Percentiles rank a stretch among this genome's conserved stretches.
Evolutionary conservation across 352 stramenopile genomes (phyloP).

Genomic region (Pythium chondricola): DNA sequence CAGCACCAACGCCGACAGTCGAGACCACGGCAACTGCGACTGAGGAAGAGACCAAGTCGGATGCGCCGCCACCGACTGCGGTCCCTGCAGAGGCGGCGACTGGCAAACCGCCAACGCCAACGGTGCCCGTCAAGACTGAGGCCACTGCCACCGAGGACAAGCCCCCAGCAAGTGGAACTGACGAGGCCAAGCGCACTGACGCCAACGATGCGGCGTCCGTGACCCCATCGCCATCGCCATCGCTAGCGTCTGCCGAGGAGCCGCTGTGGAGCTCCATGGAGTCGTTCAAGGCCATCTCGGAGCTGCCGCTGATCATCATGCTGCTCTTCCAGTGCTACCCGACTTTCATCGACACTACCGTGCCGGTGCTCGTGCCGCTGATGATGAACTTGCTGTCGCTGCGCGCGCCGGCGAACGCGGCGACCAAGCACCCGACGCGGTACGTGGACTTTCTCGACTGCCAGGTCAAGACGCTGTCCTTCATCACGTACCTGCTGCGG

Average conservation of each 20-base stretch:
- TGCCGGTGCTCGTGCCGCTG: conserved; percentile 92
- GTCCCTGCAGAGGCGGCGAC: not conserved
- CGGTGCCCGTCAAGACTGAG: not conserved
- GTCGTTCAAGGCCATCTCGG: conserved; percentile 94
- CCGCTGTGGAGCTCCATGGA: conserved; percentile 78
- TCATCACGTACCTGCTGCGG: conserved; percentile 95
- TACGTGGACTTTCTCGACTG: conserved; percentile 92
- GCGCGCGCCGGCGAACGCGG: conserved; percentile 52
- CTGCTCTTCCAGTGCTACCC: conserved; percentile 98
- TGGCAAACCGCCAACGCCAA: not conserved
- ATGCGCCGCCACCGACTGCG: conserved; percentile 10
- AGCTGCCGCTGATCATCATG: conserved; percentile 98
- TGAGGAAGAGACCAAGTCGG: conserved; percentile 1
- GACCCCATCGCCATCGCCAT: not conserved
- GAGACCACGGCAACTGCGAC: not conserved
- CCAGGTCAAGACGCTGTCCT: conserved; percentile 98
- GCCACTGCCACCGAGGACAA: not conserved
- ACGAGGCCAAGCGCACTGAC: too few species aligned
- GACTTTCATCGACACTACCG: conserved; percentile 94
- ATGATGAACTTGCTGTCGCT: conserved; percentile 96
- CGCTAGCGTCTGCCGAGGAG: conserved; percentile 18
- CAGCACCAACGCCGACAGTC: conserved; percentile 15
- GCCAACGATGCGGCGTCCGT: not conserved
- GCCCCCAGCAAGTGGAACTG: too few species aligned
- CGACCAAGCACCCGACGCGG: conserved; percentile 48